phyloP scores from a whole-genome alignment of 139 green algal species.

The Raphidocelis subcapitata region DNA sequence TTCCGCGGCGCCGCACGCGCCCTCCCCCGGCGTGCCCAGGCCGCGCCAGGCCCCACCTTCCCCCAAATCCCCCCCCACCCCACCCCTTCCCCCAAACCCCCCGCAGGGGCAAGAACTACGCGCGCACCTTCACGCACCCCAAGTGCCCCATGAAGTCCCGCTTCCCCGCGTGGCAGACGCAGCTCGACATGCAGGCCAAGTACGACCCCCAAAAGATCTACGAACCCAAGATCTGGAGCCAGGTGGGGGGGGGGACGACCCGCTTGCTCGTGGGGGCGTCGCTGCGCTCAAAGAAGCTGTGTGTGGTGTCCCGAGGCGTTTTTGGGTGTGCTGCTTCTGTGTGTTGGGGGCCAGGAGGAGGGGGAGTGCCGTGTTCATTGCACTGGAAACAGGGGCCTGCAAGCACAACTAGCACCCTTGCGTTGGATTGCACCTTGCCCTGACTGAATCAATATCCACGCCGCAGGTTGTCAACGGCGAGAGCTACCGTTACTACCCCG shows the following conservation, averaged over 20 bases:
- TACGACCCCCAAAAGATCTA: constrained; percentile 18
- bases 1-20: background rate
- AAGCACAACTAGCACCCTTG: background rate
- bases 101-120: constrained; percentile 13
- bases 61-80: background rate
- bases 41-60: background rate
- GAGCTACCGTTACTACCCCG: too few species aligned
- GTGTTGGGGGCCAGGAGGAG: too few species aligned
- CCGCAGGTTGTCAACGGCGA: too few species aligned
- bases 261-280: background rate
- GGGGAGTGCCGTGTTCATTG: background rate
- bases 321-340: too few species aligned
- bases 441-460: too few species aligned
- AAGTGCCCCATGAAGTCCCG: constrained; percentile 2
- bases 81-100: background rate
- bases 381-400: background rate
- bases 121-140: constrained; percentile 22
- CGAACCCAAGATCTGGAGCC: constrained; percentile 17
- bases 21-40: background rate
- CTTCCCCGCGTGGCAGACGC: constrained; percentile 2
- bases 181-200: constrained; percentile 4
- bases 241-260: background rate
- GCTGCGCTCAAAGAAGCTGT: too few species aligned
- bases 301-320: too few species aligned
- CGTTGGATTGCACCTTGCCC: constrained; percentile 6